Evolutionary conservation across 495 filamentous ascomycete genomes (phyloP), one percentile per base, ranked within the genome.

Genomic region (Hypoxylon lienhwacheense): DNA sequence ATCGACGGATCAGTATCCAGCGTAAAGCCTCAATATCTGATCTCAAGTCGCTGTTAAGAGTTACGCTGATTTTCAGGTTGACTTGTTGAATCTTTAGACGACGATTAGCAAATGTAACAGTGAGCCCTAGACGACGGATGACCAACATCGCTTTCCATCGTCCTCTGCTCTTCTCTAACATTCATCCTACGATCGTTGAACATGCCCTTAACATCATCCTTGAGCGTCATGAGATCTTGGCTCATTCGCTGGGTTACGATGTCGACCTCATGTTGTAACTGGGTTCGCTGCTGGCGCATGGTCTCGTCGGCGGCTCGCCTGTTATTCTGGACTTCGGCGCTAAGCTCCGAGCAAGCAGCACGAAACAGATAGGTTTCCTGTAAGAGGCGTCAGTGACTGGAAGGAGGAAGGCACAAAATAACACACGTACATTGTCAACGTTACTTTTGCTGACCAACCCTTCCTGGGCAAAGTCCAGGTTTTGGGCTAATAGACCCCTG

Each of bases 121-220:
- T 21, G 34, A 16, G 21, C 3, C 29, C 16, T 47, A 6, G 44
- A 20, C 16, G 16, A 36, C 12, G 44, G 33, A 47, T 39, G 14
- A 74, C 75, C 17, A 68, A 87, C 83, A 61, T 75, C 76, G 60
- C 80, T 87, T 61, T 97, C 91, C 67, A 89, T 87, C 12, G 71
- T 78, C 62, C 91, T 81, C 72, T 95, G 89, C 65, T 96, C 87
- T 66, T 87, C 86, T 33, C 89, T 78, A 12, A 91, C 90, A 4
- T 80, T 80, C 91, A 99, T 96, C 70, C 90, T 90, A 16, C 95
- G 82, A 63, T 99, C 93, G 63, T 97, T 91, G 69, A 97, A 96
- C 84, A 96, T 87, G 42, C 89, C 91, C 66, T 90, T 91, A 31
- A 97, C 81, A 28, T 91, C 90, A 66, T 99, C 92, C 68, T 89